These are phyloP conservation scores for Blastomyces silverae DNA, from an alignment of 2,329 filamentous ascomycete species.

Conservation along the genomic window DNA sequence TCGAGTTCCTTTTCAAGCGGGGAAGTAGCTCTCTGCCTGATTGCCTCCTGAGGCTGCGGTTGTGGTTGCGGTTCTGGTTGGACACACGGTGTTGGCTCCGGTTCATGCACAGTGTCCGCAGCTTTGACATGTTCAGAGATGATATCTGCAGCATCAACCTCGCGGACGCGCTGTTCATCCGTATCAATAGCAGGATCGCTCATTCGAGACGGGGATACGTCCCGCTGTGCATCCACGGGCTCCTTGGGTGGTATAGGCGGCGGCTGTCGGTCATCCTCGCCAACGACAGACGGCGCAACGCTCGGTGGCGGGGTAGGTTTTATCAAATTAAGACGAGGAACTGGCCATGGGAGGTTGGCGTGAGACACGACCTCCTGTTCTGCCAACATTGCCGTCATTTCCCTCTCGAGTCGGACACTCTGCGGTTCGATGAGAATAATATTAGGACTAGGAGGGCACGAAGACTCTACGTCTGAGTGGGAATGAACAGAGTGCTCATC, in stretches of 20 bases:
- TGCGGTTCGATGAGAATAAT: conserved; percentile 32
- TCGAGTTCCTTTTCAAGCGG: background rate
- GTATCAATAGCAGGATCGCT: conserved; percentile 9
- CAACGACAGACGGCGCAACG: conserved; percentile 35
- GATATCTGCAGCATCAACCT: background rate
- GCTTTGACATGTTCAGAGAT: conserved; percentile 9
- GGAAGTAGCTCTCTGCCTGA: background rate
- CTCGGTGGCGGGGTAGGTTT: conserved; percentile 53
- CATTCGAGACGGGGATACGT: conserved; percentile 3
- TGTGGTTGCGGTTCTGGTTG: background rate
- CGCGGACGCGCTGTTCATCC: background rate
- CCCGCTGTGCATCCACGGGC: background rate
- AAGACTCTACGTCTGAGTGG: conserved; percentile 16
- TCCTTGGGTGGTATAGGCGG: conserved; percentile 8
- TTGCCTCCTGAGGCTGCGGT: background rate
- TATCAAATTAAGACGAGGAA: conserved; percentile 52
- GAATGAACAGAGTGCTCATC: conserved; percentile 31
- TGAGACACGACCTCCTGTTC: conserved; percentile 23
- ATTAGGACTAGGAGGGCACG: conserved; percentile 25
- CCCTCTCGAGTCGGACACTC: conserved; percentile 24
- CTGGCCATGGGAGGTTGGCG: conserved; percentile 36
- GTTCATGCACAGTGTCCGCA: background rate
- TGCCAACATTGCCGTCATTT: conserved; percentile 19
- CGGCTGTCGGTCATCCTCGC: conserved; percentile 16
- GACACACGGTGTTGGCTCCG: too few species aligned